Conservation (phyloP, 148 eudicot species). For the Oxyria digyna region DNA sequence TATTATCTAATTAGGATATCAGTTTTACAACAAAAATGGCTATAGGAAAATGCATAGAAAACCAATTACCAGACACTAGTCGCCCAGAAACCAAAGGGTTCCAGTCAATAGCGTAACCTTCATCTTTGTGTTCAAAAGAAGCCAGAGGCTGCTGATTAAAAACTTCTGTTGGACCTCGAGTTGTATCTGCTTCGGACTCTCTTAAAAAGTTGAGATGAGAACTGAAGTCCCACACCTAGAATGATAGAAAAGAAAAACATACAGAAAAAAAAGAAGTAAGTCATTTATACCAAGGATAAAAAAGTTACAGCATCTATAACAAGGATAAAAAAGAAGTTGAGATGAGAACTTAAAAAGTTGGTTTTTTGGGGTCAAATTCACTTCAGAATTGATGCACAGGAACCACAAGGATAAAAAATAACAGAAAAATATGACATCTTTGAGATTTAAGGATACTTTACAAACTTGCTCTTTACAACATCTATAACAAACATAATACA, state of each 20-base stretch:
- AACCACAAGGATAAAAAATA: background rate
- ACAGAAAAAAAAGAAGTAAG: background rate
- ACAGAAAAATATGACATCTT: background rate
- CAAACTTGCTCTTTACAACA: background rate
- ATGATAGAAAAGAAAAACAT: background rate
- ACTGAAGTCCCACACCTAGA: conserved; percentile 89
- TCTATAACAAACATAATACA: background rate
- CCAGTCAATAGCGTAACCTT: conserved; percentile 96
- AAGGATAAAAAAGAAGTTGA: no score
- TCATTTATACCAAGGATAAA: no score
- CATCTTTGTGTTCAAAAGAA: conserved; percentile 80
- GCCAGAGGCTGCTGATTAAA: conserved; percentile 63
- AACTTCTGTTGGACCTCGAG: conserved; percentile 24
- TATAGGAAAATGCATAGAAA: background rate
- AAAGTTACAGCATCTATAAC: no score
- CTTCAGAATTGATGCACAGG: background rate
- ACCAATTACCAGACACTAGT: conserved; percentile 59
- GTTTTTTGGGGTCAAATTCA: no score
- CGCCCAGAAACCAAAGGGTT: conserved; percentile 79
- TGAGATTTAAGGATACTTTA: background rate
- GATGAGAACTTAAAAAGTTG: no score
- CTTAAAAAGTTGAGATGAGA: conserved; percentile 64
- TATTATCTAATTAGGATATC: background rate
- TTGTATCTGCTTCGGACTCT: conserved; percentile 40
- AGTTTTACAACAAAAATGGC: background rate